Conservation (phyloP, 1,139 yeast genomes). For the Yamadazyma pseudoaaseri region DNA sequence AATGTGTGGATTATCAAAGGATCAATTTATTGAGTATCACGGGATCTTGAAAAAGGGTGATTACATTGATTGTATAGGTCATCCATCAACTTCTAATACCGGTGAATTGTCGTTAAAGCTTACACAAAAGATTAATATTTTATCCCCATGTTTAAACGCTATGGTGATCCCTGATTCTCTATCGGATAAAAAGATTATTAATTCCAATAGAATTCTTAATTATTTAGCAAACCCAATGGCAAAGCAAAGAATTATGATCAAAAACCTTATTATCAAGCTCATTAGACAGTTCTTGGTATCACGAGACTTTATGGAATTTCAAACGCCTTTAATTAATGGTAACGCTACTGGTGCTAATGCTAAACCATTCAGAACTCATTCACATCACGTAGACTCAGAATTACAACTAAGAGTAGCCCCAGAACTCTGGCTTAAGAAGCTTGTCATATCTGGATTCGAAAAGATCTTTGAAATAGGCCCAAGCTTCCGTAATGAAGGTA, state of each 20-base stretch:
- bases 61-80: constrained; percentile 60
- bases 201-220: constrained; percentile 71
- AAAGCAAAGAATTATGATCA: constrained; percentile 48
- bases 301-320: constrained; percentile 74
- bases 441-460: constrained; percentile 82
- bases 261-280: constrained; percentile 52
- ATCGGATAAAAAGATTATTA: constrained; percentile 53
- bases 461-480: constrained; percentile 84
- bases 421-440: constrained; percentile 84
- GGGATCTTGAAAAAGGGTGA: constrained; percentile 67
- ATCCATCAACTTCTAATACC: constrained; percentile 70
- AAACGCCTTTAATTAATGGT: constrained; percentile 78
- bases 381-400: constrained; percentile 22
- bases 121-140: constrained; percentile 43
- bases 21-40: constrained; percentile 47
- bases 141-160: constrained; percentile 71
- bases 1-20: constrained; percentile 38
- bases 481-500: constrained; percentile 90
- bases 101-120: constrained; percentile 78
- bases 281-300: constrained; percentile 57
- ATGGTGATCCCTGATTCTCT: constrained; percentile 58
- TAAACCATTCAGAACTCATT: constrained; percentile 68
- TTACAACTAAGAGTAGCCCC: constrained; percentile 86
- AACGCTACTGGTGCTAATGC: constrained; percentile 89
- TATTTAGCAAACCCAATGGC: constrained; percentile 56